These are phyloP conservation scores for Tremella mesenterica DNA, from an alignment of 768 basidiomycete species.

Conservation along the genomic window DNA sequence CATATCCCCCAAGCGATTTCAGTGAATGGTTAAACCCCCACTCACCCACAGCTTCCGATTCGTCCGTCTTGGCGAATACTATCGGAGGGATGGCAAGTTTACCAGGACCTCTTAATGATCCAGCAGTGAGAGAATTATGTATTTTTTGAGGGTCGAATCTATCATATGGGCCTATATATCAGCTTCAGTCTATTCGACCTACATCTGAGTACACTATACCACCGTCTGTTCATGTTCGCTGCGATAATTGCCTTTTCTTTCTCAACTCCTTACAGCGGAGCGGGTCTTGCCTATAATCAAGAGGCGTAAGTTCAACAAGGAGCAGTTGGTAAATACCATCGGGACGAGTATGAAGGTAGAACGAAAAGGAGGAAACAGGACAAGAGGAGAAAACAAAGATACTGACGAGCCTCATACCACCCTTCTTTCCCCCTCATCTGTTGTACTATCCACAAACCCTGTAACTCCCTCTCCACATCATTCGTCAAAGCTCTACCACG, in stretches of 20 bases:
- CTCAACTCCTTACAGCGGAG: too few relatives aligned
- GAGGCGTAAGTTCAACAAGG: conserved; percentile 46
- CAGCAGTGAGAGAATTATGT: conserved; percentile 75
- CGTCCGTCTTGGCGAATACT: conserved; percentile 64
- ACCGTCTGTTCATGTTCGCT: too few relatives aligned
- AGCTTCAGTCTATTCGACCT: not conserved
- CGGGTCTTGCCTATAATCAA: too few relatives aligned
- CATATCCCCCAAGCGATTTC: too few relatives aligned
- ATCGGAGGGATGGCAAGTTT: conserved; percentile 73
- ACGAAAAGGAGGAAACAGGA: not conserved
- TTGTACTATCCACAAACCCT: conserved; percentile 56
- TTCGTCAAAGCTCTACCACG: conserved; percentile 56
- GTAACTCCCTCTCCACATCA: conserved; percentile 60
- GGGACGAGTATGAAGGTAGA: not conserved
- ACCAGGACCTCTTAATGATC: conserved; percentile 77
- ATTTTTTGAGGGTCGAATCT: conserved; percentile 62
- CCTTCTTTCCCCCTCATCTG: conserved; percentile 49
- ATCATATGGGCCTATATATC: conserved; percentile 57
- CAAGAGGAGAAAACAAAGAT: not conserved
- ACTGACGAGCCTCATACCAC: conserved; percentile 45
- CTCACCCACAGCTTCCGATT: conserved; percentile 55
- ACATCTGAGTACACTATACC: too few relatives aligned
- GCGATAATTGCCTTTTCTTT: too few relatives aligned
- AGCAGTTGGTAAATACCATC: not conserved
- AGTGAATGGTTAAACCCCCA: conserved; percentile 41